These are phyloP conservation scores for Quercus suber DNA, from an alignment of 306 rosid genomes.

Conservation along the genomic window DNA sequence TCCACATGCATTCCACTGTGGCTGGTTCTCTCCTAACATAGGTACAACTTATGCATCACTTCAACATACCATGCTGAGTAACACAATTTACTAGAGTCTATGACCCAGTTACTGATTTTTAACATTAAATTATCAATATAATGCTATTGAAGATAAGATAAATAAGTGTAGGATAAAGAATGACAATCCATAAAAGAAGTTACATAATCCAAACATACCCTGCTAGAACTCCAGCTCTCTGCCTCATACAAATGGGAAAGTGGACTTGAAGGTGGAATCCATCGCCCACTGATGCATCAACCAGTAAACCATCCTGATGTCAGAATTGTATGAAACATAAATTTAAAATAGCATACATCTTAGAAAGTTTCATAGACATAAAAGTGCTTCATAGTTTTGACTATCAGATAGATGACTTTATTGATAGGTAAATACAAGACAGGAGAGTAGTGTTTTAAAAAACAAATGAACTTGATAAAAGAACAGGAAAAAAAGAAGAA, in stretches of 20 bases:
- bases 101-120: background rate
- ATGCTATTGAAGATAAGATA: background rate
- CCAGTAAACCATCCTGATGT: slow-evolving; percentile 82
- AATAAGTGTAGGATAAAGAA: slow-evolving; percentile 2
- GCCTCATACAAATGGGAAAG: slow-evolving; percentile 73
- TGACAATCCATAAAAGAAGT: slow-evolving; percentile 5
- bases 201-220: slow-evolving; percentile 46
- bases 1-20: background rate
- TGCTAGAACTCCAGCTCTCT: slow-evolving; percentile 77
- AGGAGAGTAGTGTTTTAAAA: background rate
- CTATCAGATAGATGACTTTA: background rate
- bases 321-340: slow-evolving; percentile 69
- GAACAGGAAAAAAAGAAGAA: background rate
- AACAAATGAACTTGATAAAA: background rate
- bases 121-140: background rate
- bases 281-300: slow-evolving; percentile 98
- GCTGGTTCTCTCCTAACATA: background rate
- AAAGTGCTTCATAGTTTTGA: slow-evolving; percentile 25
- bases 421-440: background rate
- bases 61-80: background rate
- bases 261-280: slow-evolving; percentile 71
- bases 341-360: slow-evolving; percentile 48
- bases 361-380: slow-evolving; percentile 35
- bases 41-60: no score
- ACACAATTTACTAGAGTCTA: background rate